phyloP scores from a whole-genome alignment of 2,329 filamentous ascomycete species.

The Cladosporium cucumerinum region DNA sequence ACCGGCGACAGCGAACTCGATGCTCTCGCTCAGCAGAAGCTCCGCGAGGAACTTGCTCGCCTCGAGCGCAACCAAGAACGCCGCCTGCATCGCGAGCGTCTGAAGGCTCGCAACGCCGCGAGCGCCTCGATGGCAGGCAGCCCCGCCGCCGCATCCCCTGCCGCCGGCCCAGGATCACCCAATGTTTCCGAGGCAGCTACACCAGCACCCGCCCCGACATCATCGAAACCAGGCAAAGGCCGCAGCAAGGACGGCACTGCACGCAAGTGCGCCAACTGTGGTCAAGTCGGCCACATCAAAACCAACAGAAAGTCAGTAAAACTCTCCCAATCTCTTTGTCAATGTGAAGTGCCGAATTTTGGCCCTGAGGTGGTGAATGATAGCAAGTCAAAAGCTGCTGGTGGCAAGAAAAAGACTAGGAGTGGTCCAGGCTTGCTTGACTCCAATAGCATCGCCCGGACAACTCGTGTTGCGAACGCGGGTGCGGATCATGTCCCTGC shows the following conservation, averaged over 20 bases:
- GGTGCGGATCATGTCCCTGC: not conserved
- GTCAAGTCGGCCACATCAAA: slow-evolving; percentile 95
- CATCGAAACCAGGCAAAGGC: slow-evolving; percentile 35
- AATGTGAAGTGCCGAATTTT: slow-evolving; percentile 9
- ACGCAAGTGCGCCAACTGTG: slow-evolving; percentile 96
- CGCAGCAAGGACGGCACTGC: slow-evolving; percentile 63
- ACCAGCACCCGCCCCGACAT: slow-evolving; percentile 17
- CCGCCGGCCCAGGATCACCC: slow-evolving; percentile 39
- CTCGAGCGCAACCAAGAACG: slow-evolving; percentile 90
- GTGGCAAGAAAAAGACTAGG: not conserved
- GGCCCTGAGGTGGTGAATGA: slow-evolving; percentile 6
- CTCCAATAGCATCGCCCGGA: not conserved
- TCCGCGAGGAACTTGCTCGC: slow-evolving; percentile 73
- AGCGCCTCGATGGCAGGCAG: slow-evolving; percentile 47
- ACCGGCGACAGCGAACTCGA: slow-evolving; percentile 67
- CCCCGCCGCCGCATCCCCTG: slow-evolving; percentile 42
- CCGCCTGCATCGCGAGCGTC: slow-evolving; percentile 83
- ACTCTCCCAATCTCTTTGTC: slow-evolving; percentile 24
- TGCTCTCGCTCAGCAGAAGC: slow-evolving; percentile 53
- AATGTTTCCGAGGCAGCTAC: slow-evolving; percentile 1
- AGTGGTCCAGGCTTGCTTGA: not conserved
- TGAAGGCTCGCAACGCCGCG: slow-evolving; percentile 58
- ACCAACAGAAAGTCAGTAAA: slow-evolving; percentile 89
- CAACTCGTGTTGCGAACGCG: not conserved
- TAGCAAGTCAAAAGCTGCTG: not conserved